These are phyloP conservation scores for Rhizopogon salebrosus DNA, from an alignment of 768 basidiomycete genomes.

Conservation along the genomic window DNA sequence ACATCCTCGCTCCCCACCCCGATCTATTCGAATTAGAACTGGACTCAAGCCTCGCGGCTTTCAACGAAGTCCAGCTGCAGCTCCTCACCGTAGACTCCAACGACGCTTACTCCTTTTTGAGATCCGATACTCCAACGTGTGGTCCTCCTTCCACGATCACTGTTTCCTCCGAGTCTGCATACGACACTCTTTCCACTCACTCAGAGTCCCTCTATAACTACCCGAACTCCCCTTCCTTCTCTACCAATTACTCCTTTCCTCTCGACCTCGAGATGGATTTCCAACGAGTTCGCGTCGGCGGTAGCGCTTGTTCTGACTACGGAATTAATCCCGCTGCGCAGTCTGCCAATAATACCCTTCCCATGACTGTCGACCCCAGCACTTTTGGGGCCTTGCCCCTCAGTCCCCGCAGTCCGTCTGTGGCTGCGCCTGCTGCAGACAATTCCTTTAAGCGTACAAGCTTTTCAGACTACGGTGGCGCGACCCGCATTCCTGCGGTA, in stretches of 20 bases:
- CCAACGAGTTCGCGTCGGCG: slow-evolving; percentile 48
- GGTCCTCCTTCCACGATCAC: slow-evolving; percentile 78
- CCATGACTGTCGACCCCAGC: slow-evolving; percentile 46
- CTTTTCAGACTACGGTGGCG: slow-evolving; percentile 64
- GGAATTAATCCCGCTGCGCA: slow-evolving; percentile 31
- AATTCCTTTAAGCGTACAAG: slow-evolving; percentile 39
- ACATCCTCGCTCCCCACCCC: slow-evolving; percentile 72
- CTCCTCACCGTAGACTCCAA: slow-evolving; percentile 59
- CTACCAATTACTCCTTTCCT: slow-evolving; percentile 51
- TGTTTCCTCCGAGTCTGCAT: slow-evolving; percentile 71
- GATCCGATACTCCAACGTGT: slow-evolving; percentile 57
- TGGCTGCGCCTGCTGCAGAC: slow-evolving; percentile 27
- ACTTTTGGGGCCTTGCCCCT: slow-evolving; percentile 55
- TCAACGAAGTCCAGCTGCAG: slow-evolving; percentile 59
- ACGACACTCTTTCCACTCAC: slow-evolving; percentile 61
- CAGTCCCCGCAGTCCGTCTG: slow-evolving; percentile 49
- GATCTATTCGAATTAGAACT: slow-evolving; percentile 83
- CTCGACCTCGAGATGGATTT: slow-evolving; percentile 75
- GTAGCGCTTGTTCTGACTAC: slow-evolving; percentile 48
- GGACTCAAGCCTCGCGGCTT: slow-evolving; percentile 62
- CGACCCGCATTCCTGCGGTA: slow-evolving; percentile 41
- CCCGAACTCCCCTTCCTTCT: slow-evolving; percentile 46
- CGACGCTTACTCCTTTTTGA: slow-evolving; percentile 60
- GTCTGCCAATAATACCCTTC: slow-evolving; percentile 32
- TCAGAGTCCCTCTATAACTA: slow-evolving; percentile 71